Conservation (phyloP, 805 yeast species). For the Starmerella tilneyi region DNA sequence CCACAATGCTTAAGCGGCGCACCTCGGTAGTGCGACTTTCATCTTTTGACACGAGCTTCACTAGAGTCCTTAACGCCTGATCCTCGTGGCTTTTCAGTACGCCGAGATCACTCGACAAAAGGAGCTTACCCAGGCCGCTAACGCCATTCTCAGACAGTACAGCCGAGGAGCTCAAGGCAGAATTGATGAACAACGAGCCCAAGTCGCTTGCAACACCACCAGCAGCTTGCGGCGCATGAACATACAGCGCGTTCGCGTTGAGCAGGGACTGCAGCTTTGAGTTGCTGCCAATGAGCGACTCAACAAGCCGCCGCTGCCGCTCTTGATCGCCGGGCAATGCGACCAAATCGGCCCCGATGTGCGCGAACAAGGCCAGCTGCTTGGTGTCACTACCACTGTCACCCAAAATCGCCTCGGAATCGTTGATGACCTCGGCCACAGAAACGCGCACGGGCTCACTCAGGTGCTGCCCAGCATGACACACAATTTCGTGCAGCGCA, state of each 20-base stretch:
- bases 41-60: constrained; percentile 47
- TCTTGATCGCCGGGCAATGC: constrained; percentile 35
- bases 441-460: constrained; percentile 60
- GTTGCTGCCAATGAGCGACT: constrained; percentile 16
- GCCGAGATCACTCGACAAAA: constrained; percentile 34
- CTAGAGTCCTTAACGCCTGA: constrained; percentile 36
- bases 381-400: constrained; percentile 32
- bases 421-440: constrained; percentile 64
- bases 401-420: constrained; percentile 40
- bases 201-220: constrained; percentile 24
- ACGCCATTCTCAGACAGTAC: constrained; percentile 58
- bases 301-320: constrained; percentile 32
- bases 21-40: constrained; percentile 58
- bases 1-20: constrained; percentile 67
- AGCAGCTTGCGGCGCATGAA: constrained; percentile 26
- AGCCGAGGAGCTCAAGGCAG: constrained; percentile 17
- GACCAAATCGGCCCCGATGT: constrained; percentile 35
- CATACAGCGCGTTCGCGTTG: constrained; percentile 27
- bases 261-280: constrained; percentile 21
- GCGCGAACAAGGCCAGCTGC: constrained; percentile 30
- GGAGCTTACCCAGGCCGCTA: constrained; percentile 69
- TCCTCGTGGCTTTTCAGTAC: constrained; percentile 27
- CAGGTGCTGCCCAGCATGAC: constrained; percentile 67
- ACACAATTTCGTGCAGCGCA: constrained; percentile 73
- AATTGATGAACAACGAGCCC: constrained; percentile 3